Evolutionary conservation across 306 rosid species (phyloP), one percentile per base, ranked within the genome.

Genomic region (Vigna reflexopilosa): DNA sequence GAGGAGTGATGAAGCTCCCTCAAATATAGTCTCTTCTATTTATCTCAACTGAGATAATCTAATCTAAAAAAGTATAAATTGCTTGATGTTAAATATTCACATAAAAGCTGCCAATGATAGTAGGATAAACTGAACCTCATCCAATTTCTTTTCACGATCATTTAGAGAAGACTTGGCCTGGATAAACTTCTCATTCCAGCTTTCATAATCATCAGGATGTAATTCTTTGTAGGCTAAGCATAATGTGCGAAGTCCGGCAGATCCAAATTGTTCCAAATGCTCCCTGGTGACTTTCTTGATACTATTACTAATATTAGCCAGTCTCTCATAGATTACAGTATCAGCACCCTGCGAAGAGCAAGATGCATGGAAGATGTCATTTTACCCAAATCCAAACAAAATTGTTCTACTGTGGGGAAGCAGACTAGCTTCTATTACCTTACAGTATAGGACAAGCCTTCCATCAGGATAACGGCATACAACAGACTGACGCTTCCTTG

Each of bases 401-500:
- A 14, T 32, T n/a, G 47, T 65, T 67, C 72, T 72, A 24, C 13
- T 67, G 59, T 34, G 57, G 45, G 48, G 57, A 77, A 79, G 64
- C 75, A 72, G 52, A 82, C 86, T 51, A 42, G 47, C 9, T 9
- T 11, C 76, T 28, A 73, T 87, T 95, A 95, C 98, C 98, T 95
- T 95, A 87, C 98, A 89, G 87, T 95, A 95, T 77, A 95, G 82
- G 47, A 92, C 89, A 82, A 95, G 97, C 84, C 93, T 87, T 62
- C 98, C 98, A 89, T 95, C 91, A 9, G 95, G 93, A 87, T 89
- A 95, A 36, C 97, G 98, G 73, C 98, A 95, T 67, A 95, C 89
- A 73, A 95, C 98, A 38, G 98, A 95, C 78, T 95, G 98, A 51
- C 98, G 98, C 90, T 95, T 95, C 89, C 98, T 87, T 65, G 93